Percentiles rank a stretch among this genome's conserved stretches.
Evolutionary conservation across 305 asterid genomes (phyloP).

Genomic region (Coffea humblotiana): DNA sequence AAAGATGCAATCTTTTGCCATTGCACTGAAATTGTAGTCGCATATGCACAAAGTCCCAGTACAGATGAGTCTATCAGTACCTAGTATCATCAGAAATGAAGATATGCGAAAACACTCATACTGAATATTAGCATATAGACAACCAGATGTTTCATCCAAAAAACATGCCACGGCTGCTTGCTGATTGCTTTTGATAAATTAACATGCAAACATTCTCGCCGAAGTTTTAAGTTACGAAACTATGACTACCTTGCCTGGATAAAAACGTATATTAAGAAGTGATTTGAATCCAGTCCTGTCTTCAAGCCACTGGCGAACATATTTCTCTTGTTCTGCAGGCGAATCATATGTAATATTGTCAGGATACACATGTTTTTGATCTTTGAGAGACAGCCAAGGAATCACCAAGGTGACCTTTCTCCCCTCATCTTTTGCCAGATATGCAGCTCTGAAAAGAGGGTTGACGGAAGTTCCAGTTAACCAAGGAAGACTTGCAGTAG

Average conservation of each 20-base stretch:
- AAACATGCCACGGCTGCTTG: background rate
- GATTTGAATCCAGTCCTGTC: conserved; percentile 71
- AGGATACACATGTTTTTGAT: conserved; percentile 81
- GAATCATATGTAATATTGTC: conserved; percentile 69
- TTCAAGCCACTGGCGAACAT: conserved; percentile 84
- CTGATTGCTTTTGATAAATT: background rate
- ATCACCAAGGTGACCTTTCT: conserved; percentile 81
- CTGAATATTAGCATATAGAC: background rate
- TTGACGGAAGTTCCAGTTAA: conserved; percentile 96
- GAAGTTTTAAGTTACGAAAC: background rate
- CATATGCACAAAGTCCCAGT: background rate
- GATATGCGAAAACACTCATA: background rate
- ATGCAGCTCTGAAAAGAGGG: conserved; percentile 97
- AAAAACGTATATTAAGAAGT: conserved; percentile 56
- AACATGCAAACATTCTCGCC: background rate
- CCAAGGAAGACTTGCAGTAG: conserved; percentile 99
- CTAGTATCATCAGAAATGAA: background rate
- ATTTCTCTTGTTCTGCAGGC: conserved; percentile 76
- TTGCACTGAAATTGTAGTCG: background rate
- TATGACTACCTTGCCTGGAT: conserved; percentile 82
- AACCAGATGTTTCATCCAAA: background rate
- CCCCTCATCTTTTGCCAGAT: conserved; percentile 68
- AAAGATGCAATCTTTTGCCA: background rate
- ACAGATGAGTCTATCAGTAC: background rate
- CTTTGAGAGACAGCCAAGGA: conserved; percentile 87